Evolutionary conservation across 805 yeast species (phyloP).

Genomic region (Yarrowia osloensis): DNA sequence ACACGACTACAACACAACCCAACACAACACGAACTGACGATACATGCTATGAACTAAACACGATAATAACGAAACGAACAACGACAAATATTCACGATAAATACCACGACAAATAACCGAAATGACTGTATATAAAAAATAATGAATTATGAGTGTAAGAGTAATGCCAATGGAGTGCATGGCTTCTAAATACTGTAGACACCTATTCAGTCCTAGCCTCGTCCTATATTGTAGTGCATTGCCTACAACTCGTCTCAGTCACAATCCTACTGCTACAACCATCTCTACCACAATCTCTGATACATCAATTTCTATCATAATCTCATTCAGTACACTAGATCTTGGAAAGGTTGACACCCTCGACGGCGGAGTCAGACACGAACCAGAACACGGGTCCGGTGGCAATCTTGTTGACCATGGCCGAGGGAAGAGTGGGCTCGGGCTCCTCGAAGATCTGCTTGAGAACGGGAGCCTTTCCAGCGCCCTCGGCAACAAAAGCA

Average conservation of each 20-base stretch:
- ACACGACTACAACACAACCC: neutral
- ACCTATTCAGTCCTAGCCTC: too few species aligned
- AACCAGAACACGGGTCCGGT: conserved; percentile 72
- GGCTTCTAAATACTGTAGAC: too few species aligned
- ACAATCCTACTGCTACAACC: too few species aligned
- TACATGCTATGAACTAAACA: neutral
- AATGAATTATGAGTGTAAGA: conserved; percentile 3
- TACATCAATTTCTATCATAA: neutral
- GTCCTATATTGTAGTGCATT: too few species aligned
- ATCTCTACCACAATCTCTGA: too few species aligned
- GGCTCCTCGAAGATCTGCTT: conserved; percentile 62
- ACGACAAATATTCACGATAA: neutral
- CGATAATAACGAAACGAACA: conserved; percentile 21
- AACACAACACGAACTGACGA: conserved; percentile 11
- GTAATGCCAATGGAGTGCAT: too few species aligned
- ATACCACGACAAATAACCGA: conserved; percentile 34
- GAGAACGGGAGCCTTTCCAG: conserved; percentile 73
- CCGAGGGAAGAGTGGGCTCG: conserved; percentile 57
- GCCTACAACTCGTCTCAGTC: too few species aligned
- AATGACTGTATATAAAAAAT: conserved; percentile 8
- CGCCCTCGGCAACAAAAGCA: conserved; percentile 88
- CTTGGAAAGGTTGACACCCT: conserved; percentile 50
- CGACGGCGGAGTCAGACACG: conserved; percentile 75
- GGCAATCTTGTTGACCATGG: conserved; percentile 63
- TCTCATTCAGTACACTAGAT: conserved; percentile 10